Evolutionary conservation across 257 asterid species (phyloP).

Genomic region (Henckelia pumila): DNA sequence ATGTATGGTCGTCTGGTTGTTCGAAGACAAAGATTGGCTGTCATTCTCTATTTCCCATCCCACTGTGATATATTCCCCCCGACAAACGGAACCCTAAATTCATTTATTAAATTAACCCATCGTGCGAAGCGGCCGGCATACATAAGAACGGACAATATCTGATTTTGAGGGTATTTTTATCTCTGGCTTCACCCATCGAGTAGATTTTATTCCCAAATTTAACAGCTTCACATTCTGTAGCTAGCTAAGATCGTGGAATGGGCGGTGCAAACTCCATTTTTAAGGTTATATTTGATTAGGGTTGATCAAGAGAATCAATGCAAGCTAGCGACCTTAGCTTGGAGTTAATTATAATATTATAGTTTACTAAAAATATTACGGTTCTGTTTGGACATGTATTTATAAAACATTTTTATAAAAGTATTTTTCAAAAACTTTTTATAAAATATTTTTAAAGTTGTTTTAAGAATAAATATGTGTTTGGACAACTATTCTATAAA

Average conservation of each 20-base stretch:
- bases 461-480: no score
- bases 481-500: no score
- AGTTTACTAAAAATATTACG: not conserved
- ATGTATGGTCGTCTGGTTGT: constrained; percentile 24
- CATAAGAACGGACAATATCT: constrained; percentile 41
- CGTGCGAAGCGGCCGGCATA: constrained; percentile 44
- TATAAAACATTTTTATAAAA: no score
- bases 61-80: no score
- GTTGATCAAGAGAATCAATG: not conserved
- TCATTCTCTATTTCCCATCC: constrained; percentile 18
- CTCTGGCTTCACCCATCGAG: constrained; percentile 16
- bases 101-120: constrained; percentile 6
- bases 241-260: constrained; percentile 34
- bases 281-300: not conserved
- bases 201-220: constrained; percentile 29
- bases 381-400: no score
- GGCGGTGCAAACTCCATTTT: constrained; percentile 31
- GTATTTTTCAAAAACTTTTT: no score
- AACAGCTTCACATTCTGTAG: not conserved
- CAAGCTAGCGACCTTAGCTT: not conserved
- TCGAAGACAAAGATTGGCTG: constrained; percentile 41
- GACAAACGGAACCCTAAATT: not conserved
- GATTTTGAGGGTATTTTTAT: constrained; percentile 26
- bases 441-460: no score
- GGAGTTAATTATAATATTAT: no score